phyloP scores from a whole-genome alignment of 306 rosid species.

The Inga laurina region DNA sequence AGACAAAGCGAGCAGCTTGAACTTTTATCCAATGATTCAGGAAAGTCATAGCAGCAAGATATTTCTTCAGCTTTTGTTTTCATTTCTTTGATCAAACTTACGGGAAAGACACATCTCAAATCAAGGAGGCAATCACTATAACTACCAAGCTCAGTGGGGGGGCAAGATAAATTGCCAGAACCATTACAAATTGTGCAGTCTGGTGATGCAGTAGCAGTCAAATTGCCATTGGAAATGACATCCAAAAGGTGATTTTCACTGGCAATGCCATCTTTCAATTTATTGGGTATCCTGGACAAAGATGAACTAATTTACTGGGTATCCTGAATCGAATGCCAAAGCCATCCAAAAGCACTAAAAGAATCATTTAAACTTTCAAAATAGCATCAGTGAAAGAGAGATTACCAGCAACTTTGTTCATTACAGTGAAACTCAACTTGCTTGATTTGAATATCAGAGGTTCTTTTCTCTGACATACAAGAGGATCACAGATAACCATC shows the following conservation, averaged over 20 bases:
- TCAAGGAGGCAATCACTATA: constrained; percentile 72
- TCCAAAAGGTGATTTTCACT: constrained; percentile 38
- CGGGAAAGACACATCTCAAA: constrained; percentile 68
- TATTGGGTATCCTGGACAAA: constrained; percentile 38
- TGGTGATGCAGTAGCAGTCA: constrained; percentile 41
- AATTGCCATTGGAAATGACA: constrained; percentile 34
- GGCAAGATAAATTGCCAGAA: constrained; percentile 50
- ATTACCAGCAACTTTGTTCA: constrained; percentile 61
- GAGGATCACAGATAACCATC: constrained; percentile 22
- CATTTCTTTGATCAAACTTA: constrained; percentile 77
- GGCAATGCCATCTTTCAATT: constrained; percentile 37
- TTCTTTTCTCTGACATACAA: constrained; percentile 55
- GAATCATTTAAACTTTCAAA: constrained; percentile 25
- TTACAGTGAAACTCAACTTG: constrained; percentile 59
- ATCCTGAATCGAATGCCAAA: neutral
- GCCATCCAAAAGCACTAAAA: constrained; percentile 25
- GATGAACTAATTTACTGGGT: constrained; percentile 34
- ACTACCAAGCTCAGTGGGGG: constrained; percentile 67
- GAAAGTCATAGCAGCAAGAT: constrained; percentile 93
- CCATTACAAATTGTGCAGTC: constrained; percentile 50
- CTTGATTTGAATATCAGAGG: constrained; percentile 68
- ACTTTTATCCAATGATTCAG: constrained; percentile 71
- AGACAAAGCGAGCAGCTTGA: constrained; percentile 77
- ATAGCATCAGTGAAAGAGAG: constrained; percentile 25
- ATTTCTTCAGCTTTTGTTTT: constrained; percentile 91